These are phyloP conservation scores for Phalaenopsis hybrid DNA, from an alignment of 116 monocot genomes.

Conservation along the genomic window DNA sequence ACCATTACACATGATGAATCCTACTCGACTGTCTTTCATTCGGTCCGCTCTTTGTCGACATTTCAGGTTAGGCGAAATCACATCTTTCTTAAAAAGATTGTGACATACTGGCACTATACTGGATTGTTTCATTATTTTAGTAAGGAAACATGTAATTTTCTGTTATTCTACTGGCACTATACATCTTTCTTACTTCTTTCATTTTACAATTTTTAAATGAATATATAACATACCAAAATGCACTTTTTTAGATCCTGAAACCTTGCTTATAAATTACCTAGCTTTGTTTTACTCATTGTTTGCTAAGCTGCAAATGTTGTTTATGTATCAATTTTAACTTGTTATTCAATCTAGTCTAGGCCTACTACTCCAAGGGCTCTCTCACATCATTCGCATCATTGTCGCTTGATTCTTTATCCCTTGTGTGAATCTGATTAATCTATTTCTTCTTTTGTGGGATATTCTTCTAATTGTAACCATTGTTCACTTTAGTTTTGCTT, in stretches of 20 bases:
- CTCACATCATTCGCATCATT: not conserved
- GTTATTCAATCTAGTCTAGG: not conserved
- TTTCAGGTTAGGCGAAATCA: constrained; percentile 50
- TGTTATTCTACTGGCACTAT: not conserved
- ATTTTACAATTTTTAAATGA: not conserved
- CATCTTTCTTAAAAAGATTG: not conserved
- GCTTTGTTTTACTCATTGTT: not conserved
- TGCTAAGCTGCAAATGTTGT: not conserved
- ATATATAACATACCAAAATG: not conserved
- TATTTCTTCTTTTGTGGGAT: not conserved
- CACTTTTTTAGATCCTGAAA: not conserved
- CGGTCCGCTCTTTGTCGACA: constrained; percentile 76
- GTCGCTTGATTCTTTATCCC: not conserved
- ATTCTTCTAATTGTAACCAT: not conserved
- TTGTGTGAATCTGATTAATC: not conserved
- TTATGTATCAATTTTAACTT: not conserved
- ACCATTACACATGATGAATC: constrained; percentile 84
- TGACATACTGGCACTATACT: not conserved
- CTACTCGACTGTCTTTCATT: constrained; percentile 71
- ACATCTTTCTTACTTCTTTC: not conserved
- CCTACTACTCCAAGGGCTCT: not conserved
- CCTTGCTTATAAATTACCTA: not conserved
- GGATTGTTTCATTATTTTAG: not conserved
- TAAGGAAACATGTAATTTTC: not conserved
- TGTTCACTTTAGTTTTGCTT: not conserved